Conservation (phyloP, 2,329 filamentous ascomycete genomes). For the Colletotrichum destructivum region DNA sequence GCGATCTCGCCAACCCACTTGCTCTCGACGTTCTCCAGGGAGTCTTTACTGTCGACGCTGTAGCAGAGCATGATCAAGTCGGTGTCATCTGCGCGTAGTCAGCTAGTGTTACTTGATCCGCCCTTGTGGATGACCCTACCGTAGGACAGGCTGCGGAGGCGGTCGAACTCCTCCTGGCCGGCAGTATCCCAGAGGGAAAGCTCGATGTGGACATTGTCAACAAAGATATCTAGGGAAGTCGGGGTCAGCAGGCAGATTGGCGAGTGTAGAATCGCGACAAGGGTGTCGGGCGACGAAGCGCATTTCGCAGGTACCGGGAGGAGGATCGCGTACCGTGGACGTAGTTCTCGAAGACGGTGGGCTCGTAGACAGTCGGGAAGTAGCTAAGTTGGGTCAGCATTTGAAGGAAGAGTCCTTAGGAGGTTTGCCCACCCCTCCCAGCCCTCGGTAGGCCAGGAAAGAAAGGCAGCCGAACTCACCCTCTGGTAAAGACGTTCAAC, state of each 20-base stretch:
- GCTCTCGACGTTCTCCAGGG: slow-evolving; percentile 96
- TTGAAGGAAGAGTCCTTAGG: background rate
- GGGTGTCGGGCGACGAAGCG: background rate
- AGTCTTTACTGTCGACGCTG: slow-evolving; percentile 95
- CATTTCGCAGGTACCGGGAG: background rate
- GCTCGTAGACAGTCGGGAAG: slow-evolving; percentile 98
- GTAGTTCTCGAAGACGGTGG: slow-evolving; percentile 99
- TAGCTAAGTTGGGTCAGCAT: slow-evolving; percentile 69
- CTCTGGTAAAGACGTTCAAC: slow-evolving; percentile 98
- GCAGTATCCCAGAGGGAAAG: slow-evolving; percentile 98
- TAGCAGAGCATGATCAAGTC: slow-evolving; percentile 99
- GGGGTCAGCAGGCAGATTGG: slow-evolving; percentile 21
- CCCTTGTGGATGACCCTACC: slow-evolving; percentile 62
- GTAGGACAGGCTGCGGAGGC: slow-evolving; percentile 94
- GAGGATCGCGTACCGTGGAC: slow-evolving; percentile 81
- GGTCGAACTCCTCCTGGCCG: slow-evolving; percentile 98
- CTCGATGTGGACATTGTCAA: slow-evolving; percentile 97
- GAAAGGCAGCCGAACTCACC: slow-evolving; percentile 68
- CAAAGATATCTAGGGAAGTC: slow-evolving; percentile 84
- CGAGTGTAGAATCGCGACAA: background rate
- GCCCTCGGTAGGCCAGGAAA: background rate
- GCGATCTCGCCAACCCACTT: slow-evolving; percentile 99
- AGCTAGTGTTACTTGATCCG: background rate
- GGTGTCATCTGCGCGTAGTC: slow-evolving; percentile 75
- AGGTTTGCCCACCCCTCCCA: background rate